Evolutionary conservation across 805 yeast species (phyloP).

Genomic region (Saturnispora saitoi): DNA sequence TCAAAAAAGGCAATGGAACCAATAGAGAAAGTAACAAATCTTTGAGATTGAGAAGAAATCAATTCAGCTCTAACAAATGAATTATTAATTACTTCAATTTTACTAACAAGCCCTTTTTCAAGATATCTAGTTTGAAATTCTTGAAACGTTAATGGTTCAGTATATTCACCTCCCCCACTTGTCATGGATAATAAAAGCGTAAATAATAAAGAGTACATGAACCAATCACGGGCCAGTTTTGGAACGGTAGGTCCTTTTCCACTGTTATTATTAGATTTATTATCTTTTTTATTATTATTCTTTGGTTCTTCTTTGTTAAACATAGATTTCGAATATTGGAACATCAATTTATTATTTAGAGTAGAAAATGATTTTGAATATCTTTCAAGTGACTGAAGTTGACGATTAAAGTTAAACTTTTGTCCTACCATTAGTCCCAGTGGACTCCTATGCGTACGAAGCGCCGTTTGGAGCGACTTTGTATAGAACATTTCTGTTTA

Average conservation of each 20-base stretch:
- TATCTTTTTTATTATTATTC: slow-evolving; percentile 4
- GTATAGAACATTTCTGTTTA: background rate
- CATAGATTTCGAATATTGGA: slow-evolving; percentile 10
- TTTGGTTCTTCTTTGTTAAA: slow-evolving; percentile 7
- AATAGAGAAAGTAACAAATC: slow-evolving; percentile 51
- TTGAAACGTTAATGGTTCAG: slow-evolving; percentile 69
- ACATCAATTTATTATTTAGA: slow-evolving; percentile 11
- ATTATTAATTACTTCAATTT: slow-evolving; percentile 69
- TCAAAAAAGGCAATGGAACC: slow-evolving; percentile 90
- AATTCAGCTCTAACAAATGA: slow-evolving; percentile 60
- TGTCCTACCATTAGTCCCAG: background rate
- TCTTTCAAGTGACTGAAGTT: background rate
- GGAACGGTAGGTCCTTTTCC: slow-evolving; percentile 11
- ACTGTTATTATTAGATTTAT: slow-evolving; percentile 6
- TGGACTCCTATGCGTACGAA: background rate
- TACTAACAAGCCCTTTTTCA: slow-evolving; percentile 68
- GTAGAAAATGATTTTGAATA: slow-evolving; percentile 12
- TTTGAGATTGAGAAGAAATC: slow-evolving; percentile 23
- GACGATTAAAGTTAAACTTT: background rate
- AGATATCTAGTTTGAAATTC: slow-evolving; percentile 72
- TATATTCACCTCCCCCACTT: slow-evolving; percentile 12
- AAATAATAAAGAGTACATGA: slow-evolving; percentile 21
- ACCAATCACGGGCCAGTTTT: slow-evolving; percentile 17
- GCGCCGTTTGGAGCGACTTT: background rate
- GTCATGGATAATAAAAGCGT: slow-evolving; percentile 17